Evolutionary conservation across 1,284 basidiomycete species (phyloP).

Genomic region (Fistulinella cinereoalba): DNA sequence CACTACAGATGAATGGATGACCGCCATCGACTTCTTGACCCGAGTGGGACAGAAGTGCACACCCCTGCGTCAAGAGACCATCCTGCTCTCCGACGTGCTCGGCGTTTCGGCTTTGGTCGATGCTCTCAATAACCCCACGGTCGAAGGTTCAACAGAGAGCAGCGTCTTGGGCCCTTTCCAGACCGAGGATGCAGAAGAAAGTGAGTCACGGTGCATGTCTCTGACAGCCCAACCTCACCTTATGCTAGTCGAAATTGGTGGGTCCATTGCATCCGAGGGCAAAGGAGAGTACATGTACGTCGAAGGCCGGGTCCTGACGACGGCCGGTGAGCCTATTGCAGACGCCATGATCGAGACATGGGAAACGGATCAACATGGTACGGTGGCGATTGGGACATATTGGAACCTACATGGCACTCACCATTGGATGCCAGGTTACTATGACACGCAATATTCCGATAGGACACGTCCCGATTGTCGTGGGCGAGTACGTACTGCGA

Average conservation of each 20-base stretch:
- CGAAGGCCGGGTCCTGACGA: constrained; percentile 65
- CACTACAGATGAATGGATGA: constrained; percentile 85
- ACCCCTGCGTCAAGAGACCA: constrained; percentile 77
- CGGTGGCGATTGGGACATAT: neutral
- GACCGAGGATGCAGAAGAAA: constrained; percentile 73
- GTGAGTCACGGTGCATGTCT: constrained; percentile 40
- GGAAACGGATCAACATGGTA: constrained; percentile 78
- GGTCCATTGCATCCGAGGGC: constrained; percentile 72
- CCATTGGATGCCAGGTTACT: constrained; percentile 40
- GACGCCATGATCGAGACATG: constrained; percentile 76
- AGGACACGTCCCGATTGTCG: constrained; percentile 71
- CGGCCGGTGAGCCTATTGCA: constrained; percentile 64
- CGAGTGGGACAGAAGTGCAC: constrained; percentile 70
- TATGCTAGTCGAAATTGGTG: constrained; percentile 52
- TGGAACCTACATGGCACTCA: constrained; percentile 4
- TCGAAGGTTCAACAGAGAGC: constrained; percentile 64
- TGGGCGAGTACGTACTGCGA: constrained; percentile 60
- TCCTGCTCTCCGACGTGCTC: constrained; percentile 76
- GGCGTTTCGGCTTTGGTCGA: constrained; percentile 81
- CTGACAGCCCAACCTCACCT: neutral
- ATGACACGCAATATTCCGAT: constrained; percentile 63
- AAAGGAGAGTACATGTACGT: constrained; percentile 83
- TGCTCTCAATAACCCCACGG: constrained; percentile 69
- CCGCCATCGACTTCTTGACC: constrained; percentile 74
- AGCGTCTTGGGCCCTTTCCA: constrained; percentile 85